phyloP scores from a whole-genome alignment of 169 alveolate genomes.

The Cryptosporidium tyzzeri region DNA sequence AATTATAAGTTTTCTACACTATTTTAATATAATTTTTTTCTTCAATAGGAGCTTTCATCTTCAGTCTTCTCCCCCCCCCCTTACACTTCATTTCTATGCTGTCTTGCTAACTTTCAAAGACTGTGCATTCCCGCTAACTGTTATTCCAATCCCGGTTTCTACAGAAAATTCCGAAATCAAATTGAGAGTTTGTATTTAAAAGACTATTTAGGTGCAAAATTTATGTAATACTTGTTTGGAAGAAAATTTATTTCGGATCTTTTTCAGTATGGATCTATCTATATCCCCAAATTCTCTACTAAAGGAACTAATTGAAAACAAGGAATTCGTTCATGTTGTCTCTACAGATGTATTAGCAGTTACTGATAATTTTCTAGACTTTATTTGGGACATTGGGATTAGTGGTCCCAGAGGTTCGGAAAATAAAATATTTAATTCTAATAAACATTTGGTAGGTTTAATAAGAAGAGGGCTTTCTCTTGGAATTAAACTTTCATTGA shows the following conservation, averaged over 20 bases:
- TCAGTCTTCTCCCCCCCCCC: neutral
- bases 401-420: conserved; percentile 36
- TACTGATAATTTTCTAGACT: conserved; percentile 11
- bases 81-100: neutral
- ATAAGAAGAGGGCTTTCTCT: conserved; percentile 63
- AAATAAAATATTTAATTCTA: conserved; percentile 7
- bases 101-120: neutral
- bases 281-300: neutral
- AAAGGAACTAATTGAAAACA: conserved; percentile 14
- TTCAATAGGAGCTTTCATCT: neutral
- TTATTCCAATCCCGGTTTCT: too few relatives aligned
- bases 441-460: conserved; percentile 1
- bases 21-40: neutral
- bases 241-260: neutral
- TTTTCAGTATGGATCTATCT: neutral
- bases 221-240: neutral
- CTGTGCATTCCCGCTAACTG: too few relatives aligned
- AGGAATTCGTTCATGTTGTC: conserved; percentile 25
- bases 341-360: conserved; percentile 7
- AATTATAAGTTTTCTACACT: neutral
- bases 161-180: too few relatives aligned
- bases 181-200: neutral
- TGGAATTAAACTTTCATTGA: conserved; percentile 24
- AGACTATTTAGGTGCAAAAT: too few relatives aligned
- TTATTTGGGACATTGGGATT: conserved; percentile 60